Percentiles rank a stretch among this genome's conserved stretches.
phyloP scores from a whole-genome alignment of 169 alveolate genomes.

The Plasmodium chabaudi region DNA sequence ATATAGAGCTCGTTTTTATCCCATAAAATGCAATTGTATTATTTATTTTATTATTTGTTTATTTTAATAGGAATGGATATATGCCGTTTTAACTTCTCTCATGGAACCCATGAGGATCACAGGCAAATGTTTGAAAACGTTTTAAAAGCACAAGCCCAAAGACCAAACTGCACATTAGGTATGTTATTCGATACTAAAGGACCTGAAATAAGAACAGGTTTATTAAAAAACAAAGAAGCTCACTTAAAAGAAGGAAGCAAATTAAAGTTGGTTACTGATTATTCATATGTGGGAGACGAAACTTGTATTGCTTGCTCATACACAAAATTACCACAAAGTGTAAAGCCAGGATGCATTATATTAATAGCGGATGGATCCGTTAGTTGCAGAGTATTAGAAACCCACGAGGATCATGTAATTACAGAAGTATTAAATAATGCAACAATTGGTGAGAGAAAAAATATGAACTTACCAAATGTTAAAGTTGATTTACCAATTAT shows the following conservation, averaged over 20 bases:
- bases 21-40: not conserved
- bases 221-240: constrained; percentile 92
- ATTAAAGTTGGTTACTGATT: constrained; percentile 95
- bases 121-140: constrained; percentile 89
- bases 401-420: constrained; percentile 86
- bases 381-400: constrained; percentile 93
- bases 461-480: constrained; percentile 99
- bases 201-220: constrained; percentile 99
- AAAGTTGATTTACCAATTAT: constrained; percentile 97
- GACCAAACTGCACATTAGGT: constrained; percentile 94
- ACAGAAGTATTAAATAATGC: constrained; percentile 94
- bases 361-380: constrained; percentile 98
- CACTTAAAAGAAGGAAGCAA: constrained; percentile 93
- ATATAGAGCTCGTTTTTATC: too few relatives aligned
- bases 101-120: constrained; percentile 97
- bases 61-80: constrained; percentile 95
- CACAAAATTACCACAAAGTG: constrained; percentile 93
- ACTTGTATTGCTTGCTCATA: constrained; percentile 95
- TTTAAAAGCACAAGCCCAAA: constrained; percentile 93
- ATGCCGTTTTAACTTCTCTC: constrained; percentile 98
- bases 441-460: constrained; percentile 96
- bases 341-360: constrained; percentile 94
- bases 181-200: constrained; percentile 99
- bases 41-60: not conserved
- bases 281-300: constrained; percentile 93